A percentile compares a stretch with the other conserved stretches of the same genome.
Conservation (phyloP, 371 early-diverging fungal species). For the Apophysomyces variabilis region DNA sequence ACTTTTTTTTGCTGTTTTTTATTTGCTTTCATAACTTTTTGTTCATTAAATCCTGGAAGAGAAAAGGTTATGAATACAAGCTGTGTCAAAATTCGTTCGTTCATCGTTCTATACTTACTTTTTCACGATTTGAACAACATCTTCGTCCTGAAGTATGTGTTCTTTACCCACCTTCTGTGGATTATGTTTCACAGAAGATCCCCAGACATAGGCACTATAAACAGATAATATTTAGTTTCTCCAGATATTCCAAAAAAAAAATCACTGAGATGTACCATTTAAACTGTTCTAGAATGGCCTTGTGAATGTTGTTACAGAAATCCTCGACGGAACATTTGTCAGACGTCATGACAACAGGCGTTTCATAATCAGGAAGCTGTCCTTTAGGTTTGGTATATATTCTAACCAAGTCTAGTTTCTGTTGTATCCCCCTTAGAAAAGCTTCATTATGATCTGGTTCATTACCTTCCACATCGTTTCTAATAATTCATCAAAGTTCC, state of each 20-base stretch:
- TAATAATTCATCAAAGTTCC: conserved; percentile 99
- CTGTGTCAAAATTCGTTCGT: not conserved
- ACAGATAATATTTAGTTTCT: not conserved
- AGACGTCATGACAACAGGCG: conserved; percentile 93
- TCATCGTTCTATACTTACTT: conserved; percentile 21
- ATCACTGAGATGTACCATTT: conserved; percentile 70
- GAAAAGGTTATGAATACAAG: not conserved
- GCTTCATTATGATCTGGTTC: not conserved
- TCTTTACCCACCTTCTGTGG: conserved; percentile 99
- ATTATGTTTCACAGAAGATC: conserved; percentile 96
- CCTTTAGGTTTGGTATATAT: conserved; percentile 99
- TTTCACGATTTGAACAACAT: conserved; percentile 98
- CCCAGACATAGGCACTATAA: conserved; percentile 96
- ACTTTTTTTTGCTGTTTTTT: too few species aligned
- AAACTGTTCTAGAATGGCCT: conserved; percentile 94
- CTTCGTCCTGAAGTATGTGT: conserved; percentile 95
- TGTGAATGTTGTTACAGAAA: conserved; percentile 99
- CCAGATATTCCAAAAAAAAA: not conserved
- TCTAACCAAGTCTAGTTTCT: conserved; percentile 78
- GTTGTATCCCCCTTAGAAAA: conserved; percentile 12
- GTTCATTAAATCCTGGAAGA: not conserved
- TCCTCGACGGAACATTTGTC: conserved; percentile 86
- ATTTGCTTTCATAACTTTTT: too few species aligned
- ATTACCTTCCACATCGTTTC: conserved; percentile 90
- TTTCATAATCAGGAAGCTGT: conserved; percentile 94